Evolutionary conservation across 2,329 filamentous ascomycete genomes (phyloP).

Genomic region (Hypoxylon sp.): DNA sequence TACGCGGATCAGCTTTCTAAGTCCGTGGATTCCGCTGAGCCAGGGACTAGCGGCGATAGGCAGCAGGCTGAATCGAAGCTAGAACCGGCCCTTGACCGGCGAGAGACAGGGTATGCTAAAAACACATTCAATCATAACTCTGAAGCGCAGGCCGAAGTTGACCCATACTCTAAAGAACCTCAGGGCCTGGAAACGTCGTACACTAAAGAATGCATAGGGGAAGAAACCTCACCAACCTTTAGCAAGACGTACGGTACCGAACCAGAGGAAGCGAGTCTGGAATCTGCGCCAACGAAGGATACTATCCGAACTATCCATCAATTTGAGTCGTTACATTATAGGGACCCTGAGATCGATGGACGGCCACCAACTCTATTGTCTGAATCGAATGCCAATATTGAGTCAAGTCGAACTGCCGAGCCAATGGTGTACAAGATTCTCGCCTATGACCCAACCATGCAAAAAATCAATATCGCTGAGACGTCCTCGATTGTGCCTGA

Average conservation of each 20-base stretch:
- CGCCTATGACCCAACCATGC: conserved; percentile 73
- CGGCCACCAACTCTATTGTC: conserved; percentile 27
- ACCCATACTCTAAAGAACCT: conserved; percentile 62
- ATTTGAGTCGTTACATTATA: conserved; percentile 42
- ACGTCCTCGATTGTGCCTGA: conserved; percentile 70
- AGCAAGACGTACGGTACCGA: conserved; percentile 55
- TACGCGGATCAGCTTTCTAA: conserved; percentile 48
- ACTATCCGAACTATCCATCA: conserved; percentile 26
- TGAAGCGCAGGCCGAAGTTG: conserved; percentile 47
- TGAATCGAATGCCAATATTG: conserved; percentile 28
- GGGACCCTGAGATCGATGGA: conserved; percentile 53
- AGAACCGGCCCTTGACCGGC: conserved; percentile 42
- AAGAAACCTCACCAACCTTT: conserved; percentile 55
- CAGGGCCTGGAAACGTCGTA: conserved; percentile 66
- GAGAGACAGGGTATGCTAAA: conserved; percentile 23
- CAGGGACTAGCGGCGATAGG: conserved; percentile 53
- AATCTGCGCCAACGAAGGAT: conserved; percentile 27
- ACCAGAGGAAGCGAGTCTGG: conserved; percentile 25
- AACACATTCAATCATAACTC: conserved; percentile 25
- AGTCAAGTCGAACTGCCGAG: conserved; percentile 43
- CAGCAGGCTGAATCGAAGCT: conserved; percentile 36
- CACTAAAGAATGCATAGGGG: conserved; percentile 59
- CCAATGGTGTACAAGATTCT: conserved; percentile 73
- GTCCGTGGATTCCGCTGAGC: conserved; percentile 41
- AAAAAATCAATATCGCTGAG: conserved; percentile 71